Conservation (phyloP, 371 early-diverging fungal species). For the Mortierella sp. region DNA sequence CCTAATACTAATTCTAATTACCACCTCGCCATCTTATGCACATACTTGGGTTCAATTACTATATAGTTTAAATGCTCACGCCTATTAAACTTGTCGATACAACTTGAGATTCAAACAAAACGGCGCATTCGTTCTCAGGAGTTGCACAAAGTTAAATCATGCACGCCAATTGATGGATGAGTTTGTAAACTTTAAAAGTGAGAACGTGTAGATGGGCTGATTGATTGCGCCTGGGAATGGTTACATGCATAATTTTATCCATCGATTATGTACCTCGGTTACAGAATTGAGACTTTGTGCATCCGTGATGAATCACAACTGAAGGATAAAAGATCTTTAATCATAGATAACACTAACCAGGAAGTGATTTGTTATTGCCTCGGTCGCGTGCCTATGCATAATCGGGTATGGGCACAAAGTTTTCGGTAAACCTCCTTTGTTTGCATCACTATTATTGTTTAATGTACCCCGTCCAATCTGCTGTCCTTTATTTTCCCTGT, state of each 20-base stretch:
- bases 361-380: not conserved
- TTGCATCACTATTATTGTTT: not conserved
- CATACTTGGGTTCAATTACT: slow-evolving; percentile 1
- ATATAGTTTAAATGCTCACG: not conserved
- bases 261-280: not conserved
- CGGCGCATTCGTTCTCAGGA: too few species aligned
- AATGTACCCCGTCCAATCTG: not conserved
- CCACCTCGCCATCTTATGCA: not conserved
- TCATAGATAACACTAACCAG: slow-evolving; percentile 9
- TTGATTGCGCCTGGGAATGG: slow-evolving; percentile 4
- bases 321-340: not conserved
- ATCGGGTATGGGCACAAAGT: not conserved
- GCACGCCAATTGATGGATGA: too few species aligned
- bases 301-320: not conserved
- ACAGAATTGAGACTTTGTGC: not conserved
- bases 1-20: not conserved
- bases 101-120: too few species aligned
- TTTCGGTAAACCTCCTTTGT: too few species aligned
- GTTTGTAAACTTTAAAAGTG: too few species aligned
- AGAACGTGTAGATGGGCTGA: not conserved
- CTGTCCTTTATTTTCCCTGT: not conserved
- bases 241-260: not conserved
- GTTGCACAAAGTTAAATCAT: too few species aligned
- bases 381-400: slow-evolving; percentile 1
- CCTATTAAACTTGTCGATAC: not conserved